Conservation (phyloP, 2,329 filamentous ascomycete genomes). For the Fusarium austroafricanum region DNA sequence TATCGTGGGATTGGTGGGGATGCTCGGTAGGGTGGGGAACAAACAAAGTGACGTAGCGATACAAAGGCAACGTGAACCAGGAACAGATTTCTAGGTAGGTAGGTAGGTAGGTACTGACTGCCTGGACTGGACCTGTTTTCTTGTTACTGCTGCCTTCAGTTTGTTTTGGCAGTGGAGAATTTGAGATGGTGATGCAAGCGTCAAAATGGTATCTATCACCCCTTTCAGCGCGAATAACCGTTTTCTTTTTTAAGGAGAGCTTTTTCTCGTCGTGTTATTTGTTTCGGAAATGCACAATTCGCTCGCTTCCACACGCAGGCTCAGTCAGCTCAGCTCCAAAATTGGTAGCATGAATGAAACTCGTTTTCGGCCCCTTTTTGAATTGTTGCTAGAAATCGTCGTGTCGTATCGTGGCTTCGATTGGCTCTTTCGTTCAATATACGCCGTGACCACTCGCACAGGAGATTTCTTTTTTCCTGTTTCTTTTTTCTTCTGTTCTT, state of each 20-base stretch:
- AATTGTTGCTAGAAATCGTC: conserved; percentile 2
- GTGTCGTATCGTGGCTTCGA: conserved; percentile 9
- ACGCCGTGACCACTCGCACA: background rate
- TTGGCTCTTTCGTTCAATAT: conserved; percentile 8
- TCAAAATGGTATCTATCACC: background rate
- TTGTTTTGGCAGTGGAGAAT: background rate
- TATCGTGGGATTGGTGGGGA: conserved; percentile 27
- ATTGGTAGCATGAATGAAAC: conserved; percentile 23
- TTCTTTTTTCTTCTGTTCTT: background rate
- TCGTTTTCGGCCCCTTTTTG: conserved; percentile 10
- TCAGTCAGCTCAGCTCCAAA: conserved; percentile 7
- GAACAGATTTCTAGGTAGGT: conserved; percentile 2
- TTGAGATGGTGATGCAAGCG: no score
- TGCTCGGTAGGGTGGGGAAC: conserved; percentile 23
- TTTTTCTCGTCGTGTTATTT: conserved; percentile 9
- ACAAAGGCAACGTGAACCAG: background rate
- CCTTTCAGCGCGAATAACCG: background rate
- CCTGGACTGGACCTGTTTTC: no score
- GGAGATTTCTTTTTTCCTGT: background rate
- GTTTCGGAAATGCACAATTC: conserved; percentile 3
- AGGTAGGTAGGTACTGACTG: no score
- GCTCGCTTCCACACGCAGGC: conserved; percentile 1
- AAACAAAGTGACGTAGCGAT: conserved; percentile 35
- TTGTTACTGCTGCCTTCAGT: background rate
- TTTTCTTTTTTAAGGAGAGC: background rate